These are phyloP conservation scores for Ophiostoma australiae DNA, from an alignment of 2,329 filamentous ascomycete species.

Conservation along the genomic window DNA sequence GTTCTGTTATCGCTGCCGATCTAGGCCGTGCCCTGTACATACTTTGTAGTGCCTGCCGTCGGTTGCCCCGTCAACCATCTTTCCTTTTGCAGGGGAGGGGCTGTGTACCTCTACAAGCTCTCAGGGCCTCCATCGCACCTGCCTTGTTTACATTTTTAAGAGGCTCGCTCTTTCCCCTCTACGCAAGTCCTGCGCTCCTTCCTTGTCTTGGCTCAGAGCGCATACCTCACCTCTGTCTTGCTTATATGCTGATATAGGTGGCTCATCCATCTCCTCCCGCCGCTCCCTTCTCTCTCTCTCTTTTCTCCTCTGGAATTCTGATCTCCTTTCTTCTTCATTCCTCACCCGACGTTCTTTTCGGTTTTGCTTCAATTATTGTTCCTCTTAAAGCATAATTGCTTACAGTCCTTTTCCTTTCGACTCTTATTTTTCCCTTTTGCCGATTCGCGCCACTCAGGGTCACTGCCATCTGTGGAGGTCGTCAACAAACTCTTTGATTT, in stretches of 20 bases:
- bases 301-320: slow-evolving; percentile 23
- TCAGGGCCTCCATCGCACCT: slow-evolving; percentile 23
- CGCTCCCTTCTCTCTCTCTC: background rate
- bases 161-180: slow-evolving; percentile 17
- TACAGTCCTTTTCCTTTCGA: background rate
- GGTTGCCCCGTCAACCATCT: slow-evolving; percentile 25
- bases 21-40: slow-evolving; percentile 19
- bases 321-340: slow-evolving; percentile 23
- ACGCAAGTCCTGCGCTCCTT: background rate
- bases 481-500: slow-evolving; percentile 4
- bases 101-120: slow-evolving; percentile 4
- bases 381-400: slow-evolving; percentile 25
- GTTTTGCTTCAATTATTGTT: slow-evolving; percentile 21
- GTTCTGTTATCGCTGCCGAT: slow-evolving; percentile 13
- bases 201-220: background rate
- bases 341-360: slow-evolving; percentile 17
- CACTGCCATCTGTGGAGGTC: slow-evolving; percentile 14
- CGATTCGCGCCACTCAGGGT: background rate
- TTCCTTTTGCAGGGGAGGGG: slow-evolving; percentile 18
- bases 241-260: slow-evolving; percentile 3
- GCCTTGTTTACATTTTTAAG: slow-evolving; percentile 29
- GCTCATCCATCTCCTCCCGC: slow-evolving; percentile 1
- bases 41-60: slow-evolving; percentile 16
- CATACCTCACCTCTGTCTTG: slow-evolving; percentile 3
- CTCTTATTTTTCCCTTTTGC: background rate